Evolutionary conservation across 2,329 filamentous ascomycete genomes (phyloP), one percentile per base, ranked within the genome.

Genomic region (Aspergillus uvarum): DNA sequence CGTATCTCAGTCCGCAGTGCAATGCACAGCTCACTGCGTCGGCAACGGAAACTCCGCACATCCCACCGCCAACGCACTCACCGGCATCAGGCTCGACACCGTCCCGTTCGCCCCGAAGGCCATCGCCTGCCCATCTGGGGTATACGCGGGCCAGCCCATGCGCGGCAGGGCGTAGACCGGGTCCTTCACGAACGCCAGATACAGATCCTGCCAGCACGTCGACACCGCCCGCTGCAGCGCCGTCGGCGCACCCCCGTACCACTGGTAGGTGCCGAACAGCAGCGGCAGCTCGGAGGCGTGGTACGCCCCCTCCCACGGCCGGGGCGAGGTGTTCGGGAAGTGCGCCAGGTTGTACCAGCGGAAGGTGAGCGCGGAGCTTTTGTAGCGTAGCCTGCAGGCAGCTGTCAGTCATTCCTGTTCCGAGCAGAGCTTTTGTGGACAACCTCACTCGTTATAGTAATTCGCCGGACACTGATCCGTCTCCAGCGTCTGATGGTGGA

Each of bases 291-390:
- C 57, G 16, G 51, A 44, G 51, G 44, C 55, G 22, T 59, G 57
- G 19, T 54, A 47, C 6, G 57, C 57, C 5, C 51, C 51, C 19
- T 54, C 42, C 57, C 57, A 59, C 5, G 51, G 47, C 4, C 51
- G 35, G 10, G 57, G 57, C 14, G 57, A 59, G 21, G 56, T 55
- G 42, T 61, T 59, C 42, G 50, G 35, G 10, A 52, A 61, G n/a
- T 54, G 47, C 2, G 49, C 57, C 14, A 35, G 22, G 8, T 59
- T 54, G 19, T 42, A 35, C 22, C 51, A 59, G 19, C 57, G 52
- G 47, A 54, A 59, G 16, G 57, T 38, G 2, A 52, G 51, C 10
- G 51, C 38, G 3, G 51, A 52, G n/a, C 32, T 52, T 10, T 52
- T 52, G 51, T 52, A 52, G 51, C 51, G 51, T 6, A 52, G 51